phyloP scores from a whole-genome alignment of 495 filamentous ascomycete genomes.

The Penicillium salamii region DNA sequence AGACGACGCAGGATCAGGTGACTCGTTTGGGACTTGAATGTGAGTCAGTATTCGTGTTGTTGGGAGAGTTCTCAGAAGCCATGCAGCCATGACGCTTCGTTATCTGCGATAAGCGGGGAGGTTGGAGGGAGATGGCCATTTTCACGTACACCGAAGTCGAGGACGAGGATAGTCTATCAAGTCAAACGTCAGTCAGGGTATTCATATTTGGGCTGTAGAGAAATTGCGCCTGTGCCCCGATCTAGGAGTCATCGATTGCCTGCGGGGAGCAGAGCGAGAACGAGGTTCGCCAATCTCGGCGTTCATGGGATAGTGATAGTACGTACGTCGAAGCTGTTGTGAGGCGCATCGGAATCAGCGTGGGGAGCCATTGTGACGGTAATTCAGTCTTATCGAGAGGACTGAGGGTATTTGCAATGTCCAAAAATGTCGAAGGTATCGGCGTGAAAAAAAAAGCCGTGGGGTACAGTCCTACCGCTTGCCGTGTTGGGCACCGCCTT shows the following conservation, averaged over 20 bases:
- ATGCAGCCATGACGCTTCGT: conserved; percentile 5
- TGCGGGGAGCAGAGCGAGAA: conserved; percentile 1
- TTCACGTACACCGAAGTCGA: conserved; percentile 6
- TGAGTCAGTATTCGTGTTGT: conserved; percentile 5
- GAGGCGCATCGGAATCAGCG: conserved; percentile 9
- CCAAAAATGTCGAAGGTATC: no score
- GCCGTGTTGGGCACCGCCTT: no score
- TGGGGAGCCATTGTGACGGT: conserved; percentile 11
- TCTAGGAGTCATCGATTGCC: no score
- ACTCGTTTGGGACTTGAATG: conserved; percentile 42
- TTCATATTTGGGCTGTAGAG: neutral
- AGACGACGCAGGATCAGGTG: conserved; percentile 78
- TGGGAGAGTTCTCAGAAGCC: neutral
- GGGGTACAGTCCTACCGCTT: no score
- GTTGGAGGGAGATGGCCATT: neutral
- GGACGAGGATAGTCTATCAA: conserved; percentile 8
- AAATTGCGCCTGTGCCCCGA: no score
- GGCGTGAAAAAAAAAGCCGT: no score
- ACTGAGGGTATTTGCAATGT: conserved; percentile 1
- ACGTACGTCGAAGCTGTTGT: conserved; percentile 20
- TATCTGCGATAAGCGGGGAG: neutral
- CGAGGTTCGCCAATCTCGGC: conserved; percentile 1
- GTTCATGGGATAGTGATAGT: neutral
- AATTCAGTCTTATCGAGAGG: conserved; percentile 4
- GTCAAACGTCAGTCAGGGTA: conserved; percentile 4